These are phyloP conservation scores for Cubamyces sp. DNA, from an alignment of 768 basidiomycete genomes.

Conservation along the genomic window DNA sequence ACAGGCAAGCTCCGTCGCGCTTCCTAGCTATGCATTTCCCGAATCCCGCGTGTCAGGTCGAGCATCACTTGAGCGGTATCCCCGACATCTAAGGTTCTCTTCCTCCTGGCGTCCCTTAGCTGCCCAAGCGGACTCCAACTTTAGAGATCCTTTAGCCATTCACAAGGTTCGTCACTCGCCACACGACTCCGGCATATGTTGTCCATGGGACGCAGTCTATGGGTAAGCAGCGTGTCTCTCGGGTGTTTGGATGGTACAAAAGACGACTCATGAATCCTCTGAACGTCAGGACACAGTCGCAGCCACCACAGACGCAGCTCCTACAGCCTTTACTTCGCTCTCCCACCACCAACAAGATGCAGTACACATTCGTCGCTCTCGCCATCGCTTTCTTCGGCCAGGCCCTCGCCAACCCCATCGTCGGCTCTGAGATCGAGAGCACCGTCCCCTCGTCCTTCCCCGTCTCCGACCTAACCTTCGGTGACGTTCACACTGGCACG, in stretches of 20 bases:
- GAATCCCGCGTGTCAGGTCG: not conserved
- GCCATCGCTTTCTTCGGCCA: not conserved
- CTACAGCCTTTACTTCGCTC: not conserved
- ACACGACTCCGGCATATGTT: too few species aligned
- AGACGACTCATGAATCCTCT: not conserved
- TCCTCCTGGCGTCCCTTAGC: not conserved
- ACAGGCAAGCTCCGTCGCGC: too few species aligned
- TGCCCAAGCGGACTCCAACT: not conserved
- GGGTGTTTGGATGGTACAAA: not conserved
- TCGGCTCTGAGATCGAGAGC: not conserved
- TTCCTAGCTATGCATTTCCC: too few species aligned
- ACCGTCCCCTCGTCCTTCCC: not conserved
- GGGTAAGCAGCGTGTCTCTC: not conserved
- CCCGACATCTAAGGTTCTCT: not conserved
- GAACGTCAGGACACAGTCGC: conserved; percentile 1
- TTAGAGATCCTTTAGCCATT: not conserved
- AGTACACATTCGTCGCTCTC: not conserved
- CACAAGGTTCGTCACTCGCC: not conserved
- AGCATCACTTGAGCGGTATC: not conserved
- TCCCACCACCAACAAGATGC: not conserved
- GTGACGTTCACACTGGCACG: not conserved
- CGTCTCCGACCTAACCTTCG: not conserved
- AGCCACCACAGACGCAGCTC: not conserved
- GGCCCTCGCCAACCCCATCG: not conserved
- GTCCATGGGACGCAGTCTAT: not conserved